These are phyloP conservation scores for Solanum gandarillasii DNA, from an alignment of 257 asterid species.

Conservation along the genomic window DNA sequence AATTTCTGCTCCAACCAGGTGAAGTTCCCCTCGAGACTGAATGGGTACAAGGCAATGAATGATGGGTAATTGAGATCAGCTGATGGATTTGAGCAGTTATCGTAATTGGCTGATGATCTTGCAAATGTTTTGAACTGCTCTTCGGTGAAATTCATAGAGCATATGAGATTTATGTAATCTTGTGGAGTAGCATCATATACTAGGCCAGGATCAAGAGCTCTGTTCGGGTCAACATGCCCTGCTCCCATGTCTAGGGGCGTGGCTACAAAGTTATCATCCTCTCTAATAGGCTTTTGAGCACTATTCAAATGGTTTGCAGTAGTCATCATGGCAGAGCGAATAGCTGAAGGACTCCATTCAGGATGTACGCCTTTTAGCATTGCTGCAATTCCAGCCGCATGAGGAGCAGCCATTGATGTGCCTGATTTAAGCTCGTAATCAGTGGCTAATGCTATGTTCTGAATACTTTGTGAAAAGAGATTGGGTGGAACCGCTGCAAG, in stretches of 20 bases:
- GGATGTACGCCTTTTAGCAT: neutral
- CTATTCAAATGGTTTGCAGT: neutral
- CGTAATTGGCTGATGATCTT: neutral
- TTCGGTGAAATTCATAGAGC: neutral
- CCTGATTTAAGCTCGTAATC: neutral
- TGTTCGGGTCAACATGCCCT: neutral
- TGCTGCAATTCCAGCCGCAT: neutral
- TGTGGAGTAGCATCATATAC: slow-evolving; percentile 1
- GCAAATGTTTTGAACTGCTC: slow-evolving; percentile 2
- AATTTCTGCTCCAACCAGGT: neutral
- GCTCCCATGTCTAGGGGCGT: neutral
- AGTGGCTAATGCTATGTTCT: neutral
- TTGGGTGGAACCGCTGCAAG: neutral
- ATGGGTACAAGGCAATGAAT: neutral
- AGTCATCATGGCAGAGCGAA: neutral
- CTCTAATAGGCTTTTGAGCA: neutral
- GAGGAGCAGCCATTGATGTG: neutral
- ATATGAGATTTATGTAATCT: neutral
- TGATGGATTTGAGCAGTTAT: slow-evolving; percentile 1
- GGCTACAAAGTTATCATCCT: neutral
- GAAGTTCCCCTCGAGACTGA: neutral
- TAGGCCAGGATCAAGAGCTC: neutral
- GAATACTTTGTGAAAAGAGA: neutral
- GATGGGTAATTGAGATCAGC: slow-evolving; percentile 15
- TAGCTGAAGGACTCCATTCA: neutral